These are phyloP conservation scores for Quercus aquifolioides DNA, from an alignment of 306 rosid species.

Conservation along the genomic window DNA sequence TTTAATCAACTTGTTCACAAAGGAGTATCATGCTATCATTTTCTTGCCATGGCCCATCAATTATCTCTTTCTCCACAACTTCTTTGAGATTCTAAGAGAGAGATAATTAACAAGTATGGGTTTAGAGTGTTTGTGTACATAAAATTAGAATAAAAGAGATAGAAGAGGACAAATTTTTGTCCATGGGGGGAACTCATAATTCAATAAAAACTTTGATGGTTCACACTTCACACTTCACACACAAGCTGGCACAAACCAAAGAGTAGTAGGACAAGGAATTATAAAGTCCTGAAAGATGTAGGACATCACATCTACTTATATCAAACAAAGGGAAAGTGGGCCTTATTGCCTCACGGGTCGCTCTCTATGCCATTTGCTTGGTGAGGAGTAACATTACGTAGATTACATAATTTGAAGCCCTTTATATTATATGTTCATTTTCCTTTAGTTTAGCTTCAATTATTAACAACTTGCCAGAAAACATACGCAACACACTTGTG, in stretches of 20 bases:
- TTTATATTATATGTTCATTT: neutral
- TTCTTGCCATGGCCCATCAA: too few relatives aligned
- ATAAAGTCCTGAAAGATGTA: neutral
- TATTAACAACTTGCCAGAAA: neutral
- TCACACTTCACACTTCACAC: neutral
- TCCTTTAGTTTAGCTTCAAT: neutral
- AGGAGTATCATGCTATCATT: too few relatives aligned
- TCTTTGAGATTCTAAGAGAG: too few relatives aligned
- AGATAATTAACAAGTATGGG: too few relatives aligned
- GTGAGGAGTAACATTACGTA: neutral
- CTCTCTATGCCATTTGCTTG: neutral
- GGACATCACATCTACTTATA: neutral
- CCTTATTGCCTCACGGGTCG: neutral
- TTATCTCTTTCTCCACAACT: too few relatives aligned
- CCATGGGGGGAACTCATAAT: neutral
- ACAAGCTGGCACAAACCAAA: neutral
- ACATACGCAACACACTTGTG: neutral
- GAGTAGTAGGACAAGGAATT: neutral
- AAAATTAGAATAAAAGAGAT: too few relatives aligned
- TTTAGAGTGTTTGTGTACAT: too few relatives aligned
- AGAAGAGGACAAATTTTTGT: too few relatives aligned
- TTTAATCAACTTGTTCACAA: too few relatives aligned
- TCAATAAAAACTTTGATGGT: neutral
- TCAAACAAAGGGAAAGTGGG: constrained; percentile 14
- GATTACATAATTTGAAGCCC: too few relatives aligned